phyloP scores from a whole-genome alignment of 345 rosid genomes.

The Pugionium dolabratum region DNA sequence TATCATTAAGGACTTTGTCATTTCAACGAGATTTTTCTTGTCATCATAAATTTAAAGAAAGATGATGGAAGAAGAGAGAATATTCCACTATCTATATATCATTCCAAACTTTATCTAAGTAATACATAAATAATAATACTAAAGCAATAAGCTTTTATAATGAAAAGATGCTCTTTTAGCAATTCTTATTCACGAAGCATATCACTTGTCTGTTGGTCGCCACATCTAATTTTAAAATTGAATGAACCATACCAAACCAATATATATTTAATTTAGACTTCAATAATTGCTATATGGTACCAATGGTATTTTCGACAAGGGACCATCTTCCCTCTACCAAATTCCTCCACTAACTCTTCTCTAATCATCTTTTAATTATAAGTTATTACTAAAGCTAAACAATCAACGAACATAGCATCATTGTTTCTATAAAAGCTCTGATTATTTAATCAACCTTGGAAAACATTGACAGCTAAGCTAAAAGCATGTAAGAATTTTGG shows the following conservation, averaged over 20 bases:
- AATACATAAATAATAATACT: constrained; percentile 16
- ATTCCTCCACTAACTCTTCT: constrained; percentile 34
- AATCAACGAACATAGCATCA: constrained; percentile 23
- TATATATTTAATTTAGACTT: too few species aligned
- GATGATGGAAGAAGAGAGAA: background rate
- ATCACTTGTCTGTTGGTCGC: constrained; percentile 37
- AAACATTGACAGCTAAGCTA: constrained; percentile 26
- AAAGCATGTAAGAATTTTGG: background rate
- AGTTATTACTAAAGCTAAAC: constrained; percentile 26
- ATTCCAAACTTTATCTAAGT: constrained; percentile 10
- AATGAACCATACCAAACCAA: constrained; percentile 32
- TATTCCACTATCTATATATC: constrained; percentile 24
- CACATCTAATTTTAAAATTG: constrained; percentile 15
- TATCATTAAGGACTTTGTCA: too few species aligned
- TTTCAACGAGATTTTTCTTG: too few species aligned
- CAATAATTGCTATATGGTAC: constrained; percentile 1
- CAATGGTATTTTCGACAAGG: constrained; percentile 16
- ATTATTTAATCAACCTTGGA: background rate
- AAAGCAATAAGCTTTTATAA: constrained; percentile 32
- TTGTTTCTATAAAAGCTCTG: constrained; percentile 3
- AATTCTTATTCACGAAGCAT: constrained; percentile 40
- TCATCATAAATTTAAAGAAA: too few species aligned
- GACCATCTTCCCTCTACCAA: constrained; percentile 38
- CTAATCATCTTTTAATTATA: constrained; percentile 36
- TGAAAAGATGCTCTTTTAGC: constrained; percentile 34